Evolutionary conservation across 177 flowering plant species (phyloP).

Genomic region (Vitis hybrid): DNA sequence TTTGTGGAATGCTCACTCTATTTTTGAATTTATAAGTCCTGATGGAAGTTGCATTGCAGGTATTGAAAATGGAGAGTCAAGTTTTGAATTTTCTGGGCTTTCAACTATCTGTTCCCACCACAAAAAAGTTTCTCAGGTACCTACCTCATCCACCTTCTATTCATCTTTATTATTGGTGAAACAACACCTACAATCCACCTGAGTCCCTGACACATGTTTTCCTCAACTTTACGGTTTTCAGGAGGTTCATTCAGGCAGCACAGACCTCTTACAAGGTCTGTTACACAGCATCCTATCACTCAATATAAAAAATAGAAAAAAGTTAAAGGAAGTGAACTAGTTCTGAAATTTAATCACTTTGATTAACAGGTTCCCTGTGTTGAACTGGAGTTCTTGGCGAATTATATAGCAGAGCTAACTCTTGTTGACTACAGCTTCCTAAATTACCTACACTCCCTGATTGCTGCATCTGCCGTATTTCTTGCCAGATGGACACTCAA

Average conservation of each 20-base stretch:
- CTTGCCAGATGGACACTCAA: conserved; percentile 77
- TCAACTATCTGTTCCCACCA: conserved; percentile 58
- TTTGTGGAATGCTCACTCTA: neutral
- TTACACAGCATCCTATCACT: neutral
- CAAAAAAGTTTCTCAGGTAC: conserved; percentile 67
- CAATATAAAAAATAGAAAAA: neutral
- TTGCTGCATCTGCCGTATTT: conserved; percentile 73
- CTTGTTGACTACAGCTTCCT: conserved; percentile 64
- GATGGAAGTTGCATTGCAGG: conserved; percentile 33
- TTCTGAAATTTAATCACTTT: conserved; percentile 3
- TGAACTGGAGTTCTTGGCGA: conserved; percentile 66
- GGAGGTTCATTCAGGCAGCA: conserved; percentile 68
- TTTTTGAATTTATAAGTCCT: neutral
- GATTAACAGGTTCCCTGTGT: conserved; percentile 44
- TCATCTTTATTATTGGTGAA: no score
- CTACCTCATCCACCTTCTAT: neutral
- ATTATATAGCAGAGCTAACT: conserved; percentile 68
- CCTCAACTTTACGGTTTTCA: conserved; percentile 16
- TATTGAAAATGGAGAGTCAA: conserved; percentile 58
- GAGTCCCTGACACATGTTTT: conserved; percentile 3
- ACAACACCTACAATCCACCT: no score
- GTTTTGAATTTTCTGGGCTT: conserved; percentile 47
- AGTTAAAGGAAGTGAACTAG: neutral
- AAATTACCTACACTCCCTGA: conserved; percentile 52
- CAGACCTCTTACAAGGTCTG: conserved; percentile 55